phyloP scores from a whole-genome alignment of 352 stramenopile genomes.

The Globisporangium echinulatum region DNA sequence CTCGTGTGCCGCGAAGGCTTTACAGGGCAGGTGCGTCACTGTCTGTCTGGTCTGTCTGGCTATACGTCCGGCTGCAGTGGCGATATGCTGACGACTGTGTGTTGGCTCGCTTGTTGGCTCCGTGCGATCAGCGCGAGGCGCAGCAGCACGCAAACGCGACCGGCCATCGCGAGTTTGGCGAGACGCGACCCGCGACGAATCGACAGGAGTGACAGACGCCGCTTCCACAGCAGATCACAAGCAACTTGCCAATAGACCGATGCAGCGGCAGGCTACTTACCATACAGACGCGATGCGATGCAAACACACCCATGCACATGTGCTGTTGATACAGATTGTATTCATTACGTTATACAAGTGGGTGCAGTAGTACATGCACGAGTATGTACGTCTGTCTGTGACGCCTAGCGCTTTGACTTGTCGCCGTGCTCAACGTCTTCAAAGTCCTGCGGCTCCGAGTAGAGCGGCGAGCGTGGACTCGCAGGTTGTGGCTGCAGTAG shows the following conservation, averaged over 20 bases:
- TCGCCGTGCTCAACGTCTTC: too few relatives aligned
- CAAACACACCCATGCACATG: too few relatives aligned
- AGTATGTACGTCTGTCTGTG: too few relatives aligned
- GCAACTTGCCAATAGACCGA: not conserved
- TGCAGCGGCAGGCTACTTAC: too few relatives aligned
- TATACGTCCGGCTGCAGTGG: not conserved
- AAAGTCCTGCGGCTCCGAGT: too few relatives aligned
- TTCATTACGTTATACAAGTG: too few relatives aligned
- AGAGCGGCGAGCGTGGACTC: too few relatives aligned
- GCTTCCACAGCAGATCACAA: not conserved
- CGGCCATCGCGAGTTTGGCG: slow-evolving; percentile 71
- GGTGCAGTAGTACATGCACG: too few relatives aligned
- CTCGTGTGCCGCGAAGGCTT: slow-evolving; percentile 60
- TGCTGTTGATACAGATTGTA: too few relatives aligned
- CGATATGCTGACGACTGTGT: not conserved
- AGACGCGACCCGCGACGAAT: slow-evolving; percentile 22
- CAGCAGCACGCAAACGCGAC: slow-evolving; percentile 51
- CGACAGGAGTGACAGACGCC: slow-evolving; percentile 1
- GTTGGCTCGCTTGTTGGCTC: not conserved
- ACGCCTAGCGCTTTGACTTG: too few relatives aligned
- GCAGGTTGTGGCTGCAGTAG: not conserved
- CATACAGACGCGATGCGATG: too few relatives aligned
- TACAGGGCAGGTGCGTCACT: slow-evolving; percentile 41
- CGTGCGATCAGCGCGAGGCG: slow-evolving; percentile 36
- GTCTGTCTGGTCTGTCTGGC: not conserved